These are phyloP conservation scores for Draba incana DNA, from an alignment of 345 rosid species.

Conservation along the genomic window DNA sequence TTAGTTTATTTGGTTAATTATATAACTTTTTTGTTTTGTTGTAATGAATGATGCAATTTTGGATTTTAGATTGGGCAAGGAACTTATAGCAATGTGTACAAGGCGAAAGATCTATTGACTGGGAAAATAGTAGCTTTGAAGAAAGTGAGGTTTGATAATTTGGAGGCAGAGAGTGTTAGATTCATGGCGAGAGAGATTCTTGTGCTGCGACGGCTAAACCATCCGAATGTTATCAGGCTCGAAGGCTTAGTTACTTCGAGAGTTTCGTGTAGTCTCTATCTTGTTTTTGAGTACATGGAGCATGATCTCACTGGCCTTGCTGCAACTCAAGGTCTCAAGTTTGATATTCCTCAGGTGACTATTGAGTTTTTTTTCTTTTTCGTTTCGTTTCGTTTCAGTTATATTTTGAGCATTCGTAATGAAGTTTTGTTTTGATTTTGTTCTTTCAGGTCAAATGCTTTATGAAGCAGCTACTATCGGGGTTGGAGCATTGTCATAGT, in stretches of 20 bases:
- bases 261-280: slow-evolving; percentile 84
- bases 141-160: slow-evolving; percentile 92
- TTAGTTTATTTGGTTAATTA: slow-evolving; percentile 6
- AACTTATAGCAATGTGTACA: slow-evolving; percentile 92
- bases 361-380: not conserved
- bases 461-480: slow-evolving; percentile 81
- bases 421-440: not conserved
- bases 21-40: not conserved
- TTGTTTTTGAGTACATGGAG: slow-evolving; percentile 93
- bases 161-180: slow-evolving; percentile 88
- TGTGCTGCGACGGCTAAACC: slow-evolving; percentile 67
- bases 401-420: not conserved
- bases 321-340: slow-evolving; percentile 70
- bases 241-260: slow-evolving; percentile 90
- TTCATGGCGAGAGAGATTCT: slow-evolving; percentile 98
- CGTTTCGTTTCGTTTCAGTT: no score
- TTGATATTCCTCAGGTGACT: slow-evolving; percentile 83
- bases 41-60: slow-evolving; percentile 10
- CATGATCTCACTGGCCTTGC: slow-evolving; percentile 92
- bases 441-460: slow-evolving; percentile 73
- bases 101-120: slow-evolving; percentile 75
- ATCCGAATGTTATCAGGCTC: slow-evolving; percentile 88
- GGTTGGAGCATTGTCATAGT: slow-evolving; percentile 88
- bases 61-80: slow-evolving; percentile 84
- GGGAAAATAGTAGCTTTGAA: slow-evolving; percentile 93